Evolutionary conservation across 75 land plant genomes (phyloP).

Genomic region (Sequoiadendron giganteum): DNA sequence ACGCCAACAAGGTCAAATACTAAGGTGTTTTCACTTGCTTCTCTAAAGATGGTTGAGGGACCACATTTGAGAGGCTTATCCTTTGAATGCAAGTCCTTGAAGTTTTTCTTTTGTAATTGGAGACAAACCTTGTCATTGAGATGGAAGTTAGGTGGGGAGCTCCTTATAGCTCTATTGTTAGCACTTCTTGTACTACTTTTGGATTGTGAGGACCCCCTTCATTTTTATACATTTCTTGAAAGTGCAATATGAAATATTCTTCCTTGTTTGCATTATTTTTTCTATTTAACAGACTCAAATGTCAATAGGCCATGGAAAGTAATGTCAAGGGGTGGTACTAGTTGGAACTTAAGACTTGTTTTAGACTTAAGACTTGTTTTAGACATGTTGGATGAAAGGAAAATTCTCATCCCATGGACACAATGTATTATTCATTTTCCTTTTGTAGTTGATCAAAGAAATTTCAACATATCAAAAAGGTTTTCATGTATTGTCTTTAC

Average conservation of each 20-base stretch:
- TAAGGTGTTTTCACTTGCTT: background rate
- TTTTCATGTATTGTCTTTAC: background rate
- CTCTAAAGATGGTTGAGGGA: background rate
- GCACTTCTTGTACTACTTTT: background rate
- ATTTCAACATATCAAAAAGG: background rate
- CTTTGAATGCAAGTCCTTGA: background rate
- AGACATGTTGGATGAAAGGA: background rate
- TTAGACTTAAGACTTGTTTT: background rate
- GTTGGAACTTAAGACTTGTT: too few relatives aligned
- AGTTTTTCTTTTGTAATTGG: background rate
- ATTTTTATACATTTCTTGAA: background rate
- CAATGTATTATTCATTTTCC: background rate
- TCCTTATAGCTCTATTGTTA: background rate
- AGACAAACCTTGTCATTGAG: background rate
- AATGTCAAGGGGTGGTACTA: background rate
- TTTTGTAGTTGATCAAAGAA: background rate
- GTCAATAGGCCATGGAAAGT: background rate
- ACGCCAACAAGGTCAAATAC: background rate
- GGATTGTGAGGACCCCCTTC: background rate
- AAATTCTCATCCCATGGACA: too few relatives aligned
- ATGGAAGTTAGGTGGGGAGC: background rate
- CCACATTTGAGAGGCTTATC: background rate
- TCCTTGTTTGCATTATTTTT: background rate
- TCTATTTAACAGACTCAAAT: background rate
- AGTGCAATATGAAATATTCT: background rate